phyloP scores from a whole-genome alignment of 2,329 filamentous ascomycete species.

The Epichloe sibirici region DNA sequence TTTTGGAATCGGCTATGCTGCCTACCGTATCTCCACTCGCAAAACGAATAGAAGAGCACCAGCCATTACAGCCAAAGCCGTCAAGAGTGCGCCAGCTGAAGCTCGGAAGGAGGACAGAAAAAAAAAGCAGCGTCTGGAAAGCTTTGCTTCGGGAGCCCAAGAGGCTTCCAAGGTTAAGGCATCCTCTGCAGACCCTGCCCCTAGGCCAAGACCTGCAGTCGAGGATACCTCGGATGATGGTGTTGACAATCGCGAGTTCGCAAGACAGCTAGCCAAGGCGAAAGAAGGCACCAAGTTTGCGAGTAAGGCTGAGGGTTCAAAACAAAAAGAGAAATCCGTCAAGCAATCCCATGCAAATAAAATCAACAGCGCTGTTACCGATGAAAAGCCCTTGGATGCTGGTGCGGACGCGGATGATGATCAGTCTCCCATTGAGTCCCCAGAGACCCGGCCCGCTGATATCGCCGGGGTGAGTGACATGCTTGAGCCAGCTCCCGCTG shows the following conservation, averaged over 20 bases:
- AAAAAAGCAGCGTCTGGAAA: constrained; percentile 36
- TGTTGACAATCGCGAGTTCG: constrained; percentile 63
- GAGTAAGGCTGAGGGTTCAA: constrained; percentile 39
- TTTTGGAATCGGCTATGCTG: constrained; percentile 22
- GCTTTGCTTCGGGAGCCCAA: constrained; percentile 24
- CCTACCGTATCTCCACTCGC: constrained; percentile 24
- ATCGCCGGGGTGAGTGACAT: constrained; percentile 75
- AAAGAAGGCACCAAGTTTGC: constrained; percentile 56
- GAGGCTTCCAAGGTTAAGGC: constrained; percentile 28
- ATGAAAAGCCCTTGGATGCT: constrained; percentile 39
- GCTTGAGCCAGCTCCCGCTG: constrained; percentile 61
- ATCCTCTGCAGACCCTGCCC: constrained; percentile 5
- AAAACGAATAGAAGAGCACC: constrained; percentile 20
- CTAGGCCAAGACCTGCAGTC: constrained; percentile 10
- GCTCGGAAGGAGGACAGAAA: constrained; percentile 29
- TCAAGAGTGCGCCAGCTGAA: constrained; percentile 19
- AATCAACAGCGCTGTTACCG: constrained; percentile 30
- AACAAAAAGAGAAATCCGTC: constrained; percentile 56
- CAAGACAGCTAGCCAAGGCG: constrained; percentile 56
- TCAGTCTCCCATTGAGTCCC: constrained; percentile 56
- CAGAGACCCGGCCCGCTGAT: constrained; percentile 43
- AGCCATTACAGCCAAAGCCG: constrained; percentile 16
- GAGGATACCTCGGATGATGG: constrained; percentile 42
- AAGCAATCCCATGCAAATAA: constrained; percentile 55
- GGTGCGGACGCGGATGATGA: constrained; percentile 74